Evolutionary conservation across 768 basidiomycete genomes (phyloP), one percentile per base, ranked within the genome.

Genomic region (Tylopilus cervinicoccineus): DNA sequence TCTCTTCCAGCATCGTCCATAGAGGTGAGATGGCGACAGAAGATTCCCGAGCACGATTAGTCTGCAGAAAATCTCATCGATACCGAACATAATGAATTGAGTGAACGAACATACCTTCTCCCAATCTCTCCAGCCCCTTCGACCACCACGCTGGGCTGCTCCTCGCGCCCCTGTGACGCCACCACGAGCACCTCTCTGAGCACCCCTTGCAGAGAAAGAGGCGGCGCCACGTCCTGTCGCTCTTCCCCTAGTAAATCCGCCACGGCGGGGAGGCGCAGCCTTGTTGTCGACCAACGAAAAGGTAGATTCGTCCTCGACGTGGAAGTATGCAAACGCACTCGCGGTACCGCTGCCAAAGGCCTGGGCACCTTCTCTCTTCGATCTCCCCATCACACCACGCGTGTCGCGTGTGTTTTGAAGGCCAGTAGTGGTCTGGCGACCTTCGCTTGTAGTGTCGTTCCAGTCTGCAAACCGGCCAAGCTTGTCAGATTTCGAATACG

Each of bases 401-500:
- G 70, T 55, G 42, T 70, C 69, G 57, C 79, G 70, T 49, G 77
- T 64, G 52, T 62, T 70, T 50, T 72, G 74, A 56, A 65, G 66
- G 10, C 83, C 80, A 29, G 74, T 67, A 48, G 76, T 68, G 31
- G 75, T 58, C 62, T 84, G 81, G 39, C 84, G 80, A 53, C 69
- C 75, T 61, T 88, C 85, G 43, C 77, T 63, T 26, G 84, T 77
- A 22, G 81, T 70, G 44, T 92, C 89, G 69, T 92, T 91, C 94
- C 95, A 99, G 74, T 99, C 95, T 40, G 95, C 95, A 63, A 99
- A 89, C 45, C 95, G 86, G 45, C 92, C 93, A 47, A 99, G 84
- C 70, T 97, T 97, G 77, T 99, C 96, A 31, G 91, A 85, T 81
- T 99, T 99, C 71, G 93, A 93, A 78, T 91, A 98, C 5, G 94